Evolutionary conservation across 106 monocot species (phyloP), one percentile per base, ranked within the genome.

Genomic region (Dendrobium huoshanense): DNA sequence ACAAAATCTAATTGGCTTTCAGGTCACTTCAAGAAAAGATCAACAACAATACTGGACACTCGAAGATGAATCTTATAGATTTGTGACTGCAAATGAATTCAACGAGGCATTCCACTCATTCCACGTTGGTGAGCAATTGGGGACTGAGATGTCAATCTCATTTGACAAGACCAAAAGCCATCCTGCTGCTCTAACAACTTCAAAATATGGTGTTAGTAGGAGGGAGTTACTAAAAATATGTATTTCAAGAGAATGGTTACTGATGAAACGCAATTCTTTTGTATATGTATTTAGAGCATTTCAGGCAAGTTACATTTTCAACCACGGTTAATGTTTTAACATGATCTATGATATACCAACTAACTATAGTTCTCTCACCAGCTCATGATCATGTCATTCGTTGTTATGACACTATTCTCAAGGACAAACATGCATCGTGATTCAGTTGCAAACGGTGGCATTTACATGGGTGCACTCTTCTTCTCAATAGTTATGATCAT

Each of bases 241-340:
- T 41, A 51, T 77, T 22, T 42, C 65, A 2, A 80, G 89, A 67
- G 89, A 89, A 78, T 70, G 58, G 20, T 70, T 89, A 49, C 78
- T 89, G 58, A 89, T 89, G 89, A 89, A 80, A 20, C 78, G 89
- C n/a, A 89, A 89, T 58, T 89, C 87, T 7, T 89, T 89, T 65
- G 84, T 85, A 41, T 89, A 89, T 49, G 70, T 48, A 22, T 89
- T 89, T 54, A 84, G 72, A 55, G 22, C 55, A n/a, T 41, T 51
- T 78, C 86, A 89, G 82, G 89, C 82, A 27, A 81, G 75, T 81
- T 6, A 18, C 20, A 44, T 41, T n/a, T 20, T 25, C 56, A 76
- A 44, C 51, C 58, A 16, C 76, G 54, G 10, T 55, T 19, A 44
- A 44, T 74, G 20, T 43, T 44, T 74, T 41, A 43, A 43, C 44